These are phyloP conservation scores for Teratosphaeria gauchensis DNA, from an alignment of 2,329 filamentous ascomycete species.

Conservation along the genomic window DNA sequence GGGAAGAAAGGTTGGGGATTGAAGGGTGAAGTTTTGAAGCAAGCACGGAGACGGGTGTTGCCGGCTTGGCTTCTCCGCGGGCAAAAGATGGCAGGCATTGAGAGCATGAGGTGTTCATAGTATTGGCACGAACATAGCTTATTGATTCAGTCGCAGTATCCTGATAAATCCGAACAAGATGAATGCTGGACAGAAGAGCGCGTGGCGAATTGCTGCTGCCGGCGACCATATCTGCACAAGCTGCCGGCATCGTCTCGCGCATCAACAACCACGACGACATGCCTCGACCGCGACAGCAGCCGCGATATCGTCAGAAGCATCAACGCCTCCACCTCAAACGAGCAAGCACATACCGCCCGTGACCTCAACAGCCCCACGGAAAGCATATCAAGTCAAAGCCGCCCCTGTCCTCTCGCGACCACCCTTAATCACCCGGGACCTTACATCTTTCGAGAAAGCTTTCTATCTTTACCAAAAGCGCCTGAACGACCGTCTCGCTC, in stretches of 20 bases:
- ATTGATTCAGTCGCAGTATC: not conserved
- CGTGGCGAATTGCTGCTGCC: slow-evolving; percentile 32
- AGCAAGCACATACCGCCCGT: slow-evolving; percentile 9
- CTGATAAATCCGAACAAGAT: slow-evolving; percentile 18
- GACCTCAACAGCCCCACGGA: slow-evolving; percentile 39
- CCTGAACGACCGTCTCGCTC: slow-evolving; percentile 80
- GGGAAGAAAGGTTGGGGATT: slow-evolving; percentile 15
- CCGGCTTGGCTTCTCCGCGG: slow-evolving; percentile 10
- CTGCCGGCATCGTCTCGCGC: slow-evolving; percentile 33
- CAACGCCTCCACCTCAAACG: not conserved
- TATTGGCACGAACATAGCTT: no score
- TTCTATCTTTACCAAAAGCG: slow-evolving; percentile 97
- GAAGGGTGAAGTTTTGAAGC: slow-evolving; percentile 5
- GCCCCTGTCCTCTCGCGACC: slow-evolving; percentile 81
- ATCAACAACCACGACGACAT: slow-evolving; percentile 20
- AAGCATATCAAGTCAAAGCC: slow-evolving; percentile 40
- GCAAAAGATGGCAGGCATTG: slow-evolving; percentile 7
- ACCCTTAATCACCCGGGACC: slow-evolving; percentile 73
- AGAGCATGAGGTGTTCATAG: not conserved
- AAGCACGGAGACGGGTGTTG: not conserved
- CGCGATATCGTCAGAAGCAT: slow-evolving; percentile 22
- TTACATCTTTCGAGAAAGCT: slow-evolving; percentile 80
- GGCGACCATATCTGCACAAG: slow-evolving; percentile 37
- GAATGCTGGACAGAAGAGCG: slow-evolving; percentile 37
- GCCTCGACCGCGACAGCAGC: slow-evolving; percentile 29